A percentile compares a stretch with the other conserved stretches of the same genome.
Conservation (phyloP, 371 early-diverging fungal genomes). For the Globomyces sp. region DNA sequence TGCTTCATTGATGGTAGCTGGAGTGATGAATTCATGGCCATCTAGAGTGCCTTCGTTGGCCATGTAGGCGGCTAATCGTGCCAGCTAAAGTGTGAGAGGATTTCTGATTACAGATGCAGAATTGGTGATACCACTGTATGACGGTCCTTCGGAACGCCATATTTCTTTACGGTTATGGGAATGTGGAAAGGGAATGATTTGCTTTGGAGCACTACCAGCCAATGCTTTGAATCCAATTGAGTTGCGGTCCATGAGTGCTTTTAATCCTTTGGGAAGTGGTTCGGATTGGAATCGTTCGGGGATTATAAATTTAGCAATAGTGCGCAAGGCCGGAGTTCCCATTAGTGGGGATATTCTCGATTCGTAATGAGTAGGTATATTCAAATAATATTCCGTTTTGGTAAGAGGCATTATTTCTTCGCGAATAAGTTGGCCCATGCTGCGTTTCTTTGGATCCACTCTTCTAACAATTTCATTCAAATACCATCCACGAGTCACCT, state of each 20-base stretch:
- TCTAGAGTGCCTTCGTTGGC: slow-evolving; percentile 62
- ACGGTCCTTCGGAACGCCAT: slow-evolving; percentile 27
- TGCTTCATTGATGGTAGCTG: slow-evolving; percentile 17
- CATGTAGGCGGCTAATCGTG: slow-evolving; percentile 63
- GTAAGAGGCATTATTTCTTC: slow-evolving; percentile 52
- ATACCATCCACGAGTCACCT: slow-evolving; percentile 65
- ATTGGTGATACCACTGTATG: slow-evolving; percentile 47
- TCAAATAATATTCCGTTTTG: slow-evolving; percentile 59
- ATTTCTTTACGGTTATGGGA: slow-evolving; percentile 34
- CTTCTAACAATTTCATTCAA: slow-evolving; percentile 68
- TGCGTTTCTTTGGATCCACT: slow-evolving; percentile 53
- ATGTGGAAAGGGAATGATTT: slow-evolving; percentile 31
- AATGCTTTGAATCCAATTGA: slow-evolving; percentile 29
- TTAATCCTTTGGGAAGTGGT: slow-evolving; percentile 26
- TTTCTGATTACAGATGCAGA: slow-evolving; percentile 52
- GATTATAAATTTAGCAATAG: slow-evolving; percentile 43
- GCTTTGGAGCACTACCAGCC: slow-evolving; percentile 21
- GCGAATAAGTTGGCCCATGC: slow-evolving; percentile 56
- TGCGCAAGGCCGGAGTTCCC: slow-evolving; percentile 43
- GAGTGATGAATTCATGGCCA: slow-evolving; percentile 24
- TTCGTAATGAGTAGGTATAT: slow-evolving; percentile 45
- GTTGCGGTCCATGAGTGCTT: slow-evolving; percentile 42
- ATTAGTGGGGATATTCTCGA: slow-evolving; percentile 41
- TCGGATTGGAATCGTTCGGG: slow-evolving; percentile 31
- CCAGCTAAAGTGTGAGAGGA: slow-evolving; percentile 43